Evolutionary conservation across 208 protist genomes (phyloP), one percentile per base, ranked within the genome.

Genomic region (Angomonas deanei): DNA sequence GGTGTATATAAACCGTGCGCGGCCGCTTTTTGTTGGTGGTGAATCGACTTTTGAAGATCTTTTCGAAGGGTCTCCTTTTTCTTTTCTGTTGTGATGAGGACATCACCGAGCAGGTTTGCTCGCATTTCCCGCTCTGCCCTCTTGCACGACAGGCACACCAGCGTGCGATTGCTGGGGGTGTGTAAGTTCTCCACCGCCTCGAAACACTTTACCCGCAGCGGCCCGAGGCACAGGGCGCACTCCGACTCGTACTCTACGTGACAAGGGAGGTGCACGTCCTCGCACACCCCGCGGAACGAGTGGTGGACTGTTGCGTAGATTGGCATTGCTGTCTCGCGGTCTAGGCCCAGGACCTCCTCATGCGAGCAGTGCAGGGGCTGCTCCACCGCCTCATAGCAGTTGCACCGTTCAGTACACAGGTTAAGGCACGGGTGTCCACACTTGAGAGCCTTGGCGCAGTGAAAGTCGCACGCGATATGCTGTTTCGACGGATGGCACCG

Each of bases 11-110:
- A 54, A 39, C 89, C 89, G 59, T 90, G 80, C n/a, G 77, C 74
- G 10, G 89, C 87, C 0, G 84, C 89, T 60, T 93, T 93, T 21
- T 76, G 76, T 63, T 96, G 85, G 39, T 90, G 78, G 65, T 93
- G 77, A 11, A 88, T 61, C n/a, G 73, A 76, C 26, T 76, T 70
- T 64, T 83, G 68, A 53, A 96, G 57, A 49, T 91, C 86, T 5
- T 72, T 61, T 58, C 84, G 82, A 59, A 93, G 70, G 60, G 77
- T 73, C 47, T 79, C 74, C 58, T 89, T 88, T 48, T 86, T 73
- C 32, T 67, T 70, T 59, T 92, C 82, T n/a, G 70, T 76, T n/a
- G 67, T 70, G 34, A 75, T 67, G 21, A 96, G 74, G 42, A 93
- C 61, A 33, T 91, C 78, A 23, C 76, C 86, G 5, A 93, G 67